phyloP scores from a whole-genome alignment of 2,329 filamentous ascomycete genomes.

The Hortaea sp. region DNA sequence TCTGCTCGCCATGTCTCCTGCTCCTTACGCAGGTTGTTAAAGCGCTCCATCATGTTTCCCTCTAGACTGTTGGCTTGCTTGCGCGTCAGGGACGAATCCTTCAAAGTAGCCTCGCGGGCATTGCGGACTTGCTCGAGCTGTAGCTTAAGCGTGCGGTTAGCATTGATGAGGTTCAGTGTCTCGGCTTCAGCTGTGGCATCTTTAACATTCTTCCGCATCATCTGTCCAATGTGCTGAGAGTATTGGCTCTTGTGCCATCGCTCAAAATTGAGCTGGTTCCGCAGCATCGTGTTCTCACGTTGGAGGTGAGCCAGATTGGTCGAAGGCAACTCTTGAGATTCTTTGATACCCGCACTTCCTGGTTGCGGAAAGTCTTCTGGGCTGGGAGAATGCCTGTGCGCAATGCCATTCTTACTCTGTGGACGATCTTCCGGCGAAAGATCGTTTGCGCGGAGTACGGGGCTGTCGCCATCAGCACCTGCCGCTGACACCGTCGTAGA shows the following conservation, averaged over 20 bases:
- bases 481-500: slow-evolving; percentile 39
- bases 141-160: slow-evolving; percentile 62
- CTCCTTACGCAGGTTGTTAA: slow-evolving; percentile 23
- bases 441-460: slow-evolving; percentile 45
- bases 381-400: slow-evolving; percentile 9
- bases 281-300: slow-evolving; percentile 62
- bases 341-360: slow-evolving; percentile 4
- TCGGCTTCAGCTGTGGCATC: slow-evolving; percentile 73
- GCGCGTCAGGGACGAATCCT: slow-evolving; percentile 33
- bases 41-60: slow-evolving; percentile 21
- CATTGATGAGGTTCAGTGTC: slow-evolving; percentile 69
- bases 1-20: slow-evolving; percentile 36
- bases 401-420: slow-evolving; percentile 7
- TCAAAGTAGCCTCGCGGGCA: slow-evolving; percentile 23
- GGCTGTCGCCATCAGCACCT: slow-evolving; percentile 43
- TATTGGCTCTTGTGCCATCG: slow-evolving; percentile 77
- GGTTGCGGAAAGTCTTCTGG: slow-evolving; percentile 20
- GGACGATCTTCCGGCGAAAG: slow-evolving; percentile 10
- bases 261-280: slow-evolving; percentile 76
- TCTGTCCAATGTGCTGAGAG: slow-evolving; percentile 67
- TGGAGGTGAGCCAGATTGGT: slow-evolving; percentile 49
- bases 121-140: slow-evolving; percentile 42
- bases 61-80: slow-evolving; percentile 71
- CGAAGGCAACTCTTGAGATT: slow-evolving; percentile 9
- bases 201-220: slow-evolving; percentile 63